Conservation (phyloP, 306 rosid species). For the Malus asiatica region DNA sequence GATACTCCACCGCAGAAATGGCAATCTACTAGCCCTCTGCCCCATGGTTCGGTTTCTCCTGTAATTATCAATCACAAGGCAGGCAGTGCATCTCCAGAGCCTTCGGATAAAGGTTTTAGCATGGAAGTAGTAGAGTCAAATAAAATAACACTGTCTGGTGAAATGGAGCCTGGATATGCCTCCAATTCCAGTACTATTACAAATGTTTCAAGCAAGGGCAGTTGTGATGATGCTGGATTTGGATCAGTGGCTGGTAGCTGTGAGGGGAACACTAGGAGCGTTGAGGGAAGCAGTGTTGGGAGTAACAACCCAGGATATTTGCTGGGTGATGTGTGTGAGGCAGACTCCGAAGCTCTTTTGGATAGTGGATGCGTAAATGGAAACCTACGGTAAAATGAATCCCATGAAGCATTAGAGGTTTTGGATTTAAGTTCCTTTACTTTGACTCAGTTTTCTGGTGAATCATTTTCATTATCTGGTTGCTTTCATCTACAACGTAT, state of each 20-base stretch:
- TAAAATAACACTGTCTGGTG: conserved; percentile 28
- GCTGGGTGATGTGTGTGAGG: conserved; percentile 21
- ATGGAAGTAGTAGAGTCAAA: conserved; percentile 30
- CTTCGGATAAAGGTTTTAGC: conserved; percentile 9
- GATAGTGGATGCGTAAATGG: conserved; percentile 21
- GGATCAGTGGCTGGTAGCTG: conserved; percentile 21
- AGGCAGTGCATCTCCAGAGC: conserved; percentile 23
- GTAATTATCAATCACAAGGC: conserved; percentile 13
- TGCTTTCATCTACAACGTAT: background rate
- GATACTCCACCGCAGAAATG: conserved; percentile 21
- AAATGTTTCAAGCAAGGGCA: conserved; percentile 42
- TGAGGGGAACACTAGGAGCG: conserved; percentile 29
- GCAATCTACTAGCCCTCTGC: conserved; percentile 24
- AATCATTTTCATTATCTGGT: background rate
- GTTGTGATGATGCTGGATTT: conserved; percentile 49
- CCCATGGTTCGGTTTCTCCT: conserved; percentile 27
- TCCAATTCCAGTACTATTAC: conserved; percentile 59
- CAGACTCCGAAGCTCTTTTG: conserved; percentile 18
- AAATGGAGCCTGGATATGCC: conserved; percentile 36
- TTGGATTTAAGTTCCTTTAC: conserved; percentile 36
- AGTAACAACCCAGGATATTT: conserved; percentile 20
- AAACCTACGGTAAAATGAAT: conserved; percentile 24
- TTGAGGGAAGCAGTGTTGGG: conserved; percentile 30
- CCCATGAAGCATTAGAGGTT: conserved; percentile 55
- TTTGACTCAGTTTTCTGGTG: background rate